Evolutionary conservation across 768 basidiomycete genomes (phyloP).

Genomic region (Multifurca ochricompacta): DNA sequence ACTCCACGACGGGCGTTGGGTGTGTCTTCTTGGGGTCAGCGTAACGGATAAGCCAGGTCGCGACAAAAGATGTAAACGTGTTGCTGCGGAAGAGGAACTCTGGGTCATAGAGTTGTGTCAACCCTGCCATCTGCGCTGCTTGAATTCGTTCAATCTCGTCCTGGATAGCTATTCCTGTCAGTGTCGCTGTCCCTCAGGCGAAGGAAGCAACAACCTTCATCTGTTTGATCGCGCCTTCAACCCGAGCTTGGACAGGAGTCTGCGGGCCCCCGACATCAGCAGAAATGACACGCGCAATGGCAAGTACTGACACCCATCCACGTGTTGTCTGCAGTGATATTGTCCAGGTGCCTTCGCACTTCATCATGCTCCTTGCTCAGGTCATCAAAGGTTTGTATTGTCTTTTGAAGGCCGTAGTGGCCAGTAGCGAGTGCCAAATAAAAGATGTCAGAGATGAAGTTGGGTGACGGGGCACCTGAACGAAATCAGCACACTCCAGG

Average conservation of each 20-base stretch:
- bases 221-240: conserved; percentile 67
- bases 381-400: conserved; percentile 68
- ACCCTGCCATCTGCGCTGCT: conserved; percentile 69
- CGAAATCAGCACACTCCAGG: conserved; percentile 22
- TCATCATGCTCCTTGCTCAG: conserved; percentile 70
- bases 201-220: conserved; percentile 39
- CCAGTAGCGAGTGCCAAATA: conserved; percentile 81
- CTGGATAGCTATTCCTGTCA: conserved; percentile 30
- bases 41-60: conserved; percentile 88
- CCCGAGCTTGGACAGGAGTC: conserved; percentile 68
- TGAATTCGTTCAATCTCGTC: conserved; percentile 61
- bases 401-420: conserved; percentile 82
- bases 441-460: conserved; percentile 95
- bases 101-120: conserved; percentile 81
- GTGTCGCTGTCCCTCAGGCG: neutral
- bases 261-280: conserved; percentile 26
- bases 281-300: neutral
- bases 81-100: conserved; percentile 73
- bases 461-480: conserved; percentile 48
- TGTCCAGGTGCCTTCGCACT: conserved; percentile 67
- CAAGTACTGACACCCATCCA: conserved; percentile 67
- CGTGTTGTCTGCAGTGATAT: conserved; percentile 63
- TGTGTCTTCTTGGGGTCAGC: conserved; percentile 77
- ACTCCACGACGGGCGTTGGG: conserved; percentile 64
- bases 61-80: conserved; percentile 82